Evolutionary conservation across 228 moss, liverwort and hornwort genomes (phyloP), one percentile per base, ranked within the genome.

Genomic region (Sphagnum magellanicum): DNA sequence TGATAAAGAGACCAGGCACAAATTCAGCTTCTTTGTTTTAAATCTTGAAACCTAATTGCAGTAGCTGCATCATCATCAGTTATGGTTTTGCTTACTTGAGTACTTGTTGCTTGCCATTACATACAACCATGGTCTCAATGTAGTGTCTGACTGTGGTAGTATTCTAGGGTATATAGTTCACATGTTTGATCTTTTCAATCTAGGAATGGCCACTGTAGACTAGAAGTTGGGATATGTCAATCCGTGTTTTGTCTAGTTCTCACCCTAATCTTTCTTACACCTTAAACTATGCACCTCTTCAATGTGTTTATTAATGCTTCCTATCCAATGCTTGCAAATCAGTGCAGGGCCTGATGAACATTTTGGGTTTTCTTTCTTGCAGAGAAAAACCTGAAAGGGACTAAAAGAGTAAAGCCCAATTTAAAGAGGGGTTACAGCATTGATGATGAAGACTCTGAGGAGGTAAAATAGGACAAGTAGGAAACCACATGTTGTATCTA

Each of bases 1-100:
- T 76, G 52, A 70, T 86, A 68, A 91, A 77, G 50, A 58, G 69
- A 10, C 74, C 77, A 67, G 79, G 87, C 83, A 74, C 16, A 10
- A 32, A 32, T 32, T 32, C 32, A 32, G 32, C 32, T 32, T 32
- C 32, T 32, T 50, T 63, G 8, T 51, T 63, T 48, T 47, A 52
- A 6, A 51, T 73, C 71, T 63, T 75, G 75, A 51, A 71, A 12
- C 71, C 72, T 47, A 77, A 75, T 63, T 73, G 78, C 7, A 79
- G 13, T 50, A 48, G 14, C 46, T 6, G 66, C 32, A 47, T 13
- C 13, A 66, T 49, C 6, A 4, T 50, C 16, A 14, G 32, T 8
- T 66, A 50, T 48, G n/a, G 49, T 50, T 14, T 6, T 16, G 6
- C 1, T 8, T 55, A 55, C 8, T 12, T 55, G 8, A 55, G 12